Base-by-base conservation (phyloP, 1,284 basidiomycete species). In the Abortiporus biennis region DNA sequence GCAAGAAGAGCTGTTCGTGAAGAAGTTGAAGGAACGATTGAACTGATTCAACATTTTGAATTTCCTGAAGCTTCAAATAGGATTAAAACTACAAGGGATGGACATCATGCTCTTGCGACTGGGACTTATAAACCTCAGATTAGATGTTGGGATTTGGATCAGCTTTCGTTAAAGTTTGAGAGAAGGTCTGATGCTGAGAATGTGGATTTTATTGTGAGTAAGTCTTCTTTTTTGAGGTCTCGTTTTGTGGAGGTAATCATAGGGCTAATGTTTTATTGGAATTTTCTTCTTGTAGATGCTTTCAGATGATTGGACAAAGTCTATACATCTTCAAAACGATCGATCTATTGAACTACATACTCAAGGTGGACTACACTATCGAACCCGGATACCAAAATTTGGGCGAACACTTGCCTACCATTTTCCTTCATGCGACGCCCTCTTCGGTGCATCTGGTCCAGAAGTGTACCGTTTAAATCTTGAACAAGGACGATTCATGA, bases 101-200 rank as follows among this genome's bases (percentile, higher is more conserved):
- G 96, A 2, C 83, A 87, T 52, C 86, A 94, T 74, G 85, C 85
- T 11, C 77, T 99, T 45, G 95, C 92, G 0, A 99, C 95, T 6
- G 96, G 96, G 16, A 92, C 90, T 1, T 99, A 99, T 68, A 99
- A 99, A 66, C 96, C 96, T 1, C 92, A 96, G 62, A 93, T 99
- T 62, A 78, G 91, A 47, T 90, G 95, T 2, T 99, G 91, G 84
- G 96, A 99, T 62, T 69, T 98, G 37, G 86, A 92, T 59, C 88
- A 97, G 61, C 74, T 99, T 24, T 84, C 91, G 3, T 72, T 92
- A 49, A 99, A 99, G 65, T 98, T 97, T 62, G 93, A 98, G 68
- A 76, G 96, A 37, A 93, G 97, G 57, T 88, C 92, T 1, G 93
- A 99, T 57, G 82, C 89, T 6, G 95, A 99, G 71, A 99, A 98